These are phyloP conservation scores for Pseudoscleropodium purum DNA, from an alignment of 225 moss, liverwort and hornwort genomes.

Conservation along the genomic window DNA sequence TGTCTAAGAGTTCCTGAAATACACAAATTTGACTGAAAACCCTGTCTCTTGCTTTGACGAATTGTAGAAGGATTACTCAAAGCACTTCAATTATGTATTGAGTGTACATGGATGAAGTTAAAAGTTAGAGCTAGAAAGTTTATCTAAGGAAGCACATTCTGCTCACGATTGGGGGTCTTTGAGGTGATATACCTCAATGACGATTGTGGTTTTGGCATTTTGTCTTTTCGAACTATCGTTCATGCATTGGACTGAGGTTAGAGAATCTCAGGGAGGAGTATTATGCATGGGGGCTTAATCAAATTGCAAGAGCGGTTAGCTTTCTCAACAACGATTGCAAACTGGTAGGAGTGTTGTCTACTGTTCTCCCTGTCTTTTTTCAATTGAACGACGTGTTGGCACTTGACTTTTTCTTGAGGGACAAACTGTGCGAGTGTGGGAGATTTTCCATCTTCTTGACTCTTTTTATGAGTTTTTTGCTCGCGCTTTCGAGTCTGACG, in stretches of 20 bases:
- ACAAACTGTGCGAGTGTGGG: neutral
- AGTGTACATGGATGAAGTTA: neutral
- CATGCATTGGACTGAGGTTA: constrained; percentile 2
- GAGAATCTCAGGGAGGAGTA: constrained; percentile 75
- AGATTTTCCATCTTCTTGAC: neutral
- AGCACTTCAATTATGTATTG: neutral
- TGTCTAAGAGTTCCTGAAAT: neutral
- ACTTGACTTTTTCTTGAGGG: neutral
- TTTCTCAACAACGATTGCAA: constrained; percentile 98
- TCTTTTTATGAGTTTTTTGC: neutral
- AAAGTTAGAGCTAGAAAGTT: neutral
- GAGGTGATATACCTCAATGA: neutral
- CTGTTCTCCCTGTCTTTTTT: neutral
- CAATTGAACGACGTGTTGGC: neutral
- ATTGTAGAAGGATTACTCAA: neutral
- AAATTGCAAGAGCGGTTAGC: constrained; percentile 88
- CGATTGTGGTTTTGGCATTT: neutral
- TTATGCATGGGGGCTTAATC: constrained; percentile 94
- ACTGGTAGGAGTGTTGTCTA: constrained; percentile 44
- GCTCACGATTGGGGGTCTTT: neutral
- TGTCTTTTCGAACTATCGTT: neutral
- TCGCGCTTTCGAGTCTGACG: neutral
- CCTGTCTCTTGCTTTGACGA: neutral
- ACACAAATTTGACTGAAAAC: neutral
- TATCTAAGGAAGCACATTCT: neutral